These are phyloP conservation scores for Kazachstania bromeliacearum DNA, from an alignment of 805 yeast genomes.

Conservation along the genomic window DNA sequence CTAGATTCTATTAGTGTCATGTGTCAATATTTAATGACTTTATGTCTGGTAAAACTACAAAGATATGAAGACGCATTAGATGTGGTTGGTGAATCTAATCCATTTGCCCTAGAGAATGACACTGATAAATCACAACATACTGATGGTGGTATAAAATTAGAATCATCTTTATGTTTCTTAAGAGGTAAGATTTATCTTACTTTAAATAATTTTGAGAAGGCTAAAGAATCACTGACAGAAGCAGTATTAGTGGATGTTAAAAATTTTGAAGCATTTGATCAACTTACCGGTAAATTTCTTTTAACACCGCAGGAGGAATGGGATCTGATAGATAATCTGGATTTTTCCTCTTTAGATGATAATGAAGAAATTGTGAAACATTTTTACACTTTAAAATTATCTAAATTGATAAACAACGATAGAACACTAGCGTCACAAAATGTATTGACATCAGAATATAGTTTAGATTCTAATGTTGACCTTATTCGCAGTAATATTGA, in stretches of 20 bases:
- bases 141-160: slow-evolving; percentile 82
- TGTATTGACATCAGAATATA: slow-evolving; percentile 61
- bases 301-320: slow-evolving; percentile 81
- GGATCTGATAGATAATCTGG: slow-evolving; percentile 61
- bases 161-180: slow-evolving; percentile 76
- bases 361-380: slow-evolving; percentile 73
- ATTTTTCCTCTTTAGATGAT: slow-evolving; percentile 52
- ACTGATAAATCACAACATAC: slow-evolving; percentile 8
- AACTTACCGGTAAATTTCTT: slow-evolving; percentile 59
- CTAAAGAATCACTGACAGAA: slow-evolving; percentile 78
- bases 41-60: slow-evolving; percentile 61
- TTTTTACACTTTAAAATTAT: slow-evolving; percentile 65
- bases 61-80: slow-evolving; percentile 85
- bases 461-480: slow-evolving; percentile 60
- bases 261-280: slow-evolving; percentile 87
- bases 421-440: slow-evolving; percentile 57
- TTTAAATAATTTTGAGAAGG: slow-evolving; percentile 75
- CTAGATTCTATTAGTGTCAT: slow-evolving; percentile 49
- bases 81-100: slow-evolving; percentile 72
- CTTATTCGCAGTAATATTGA: slow-evolving; percentile 62
- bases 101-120: slow-evolving; percentile 38
- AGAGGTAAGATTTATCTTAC: slow-evolving; percentile 77
- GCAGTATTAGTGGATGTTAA: slow-evolving; percentile 82
- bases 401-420: slow-evolving; percentile 56
- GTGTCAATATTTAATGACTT: slow-evolving; percentile 73